A percentile compares a stretch with the other conserved stretches of the same genome.
Evolutionary conservation across 2,329 filamentous ascomycete genomes (phyloP).

Genomic region (Hysterium pulicare): DNA sequence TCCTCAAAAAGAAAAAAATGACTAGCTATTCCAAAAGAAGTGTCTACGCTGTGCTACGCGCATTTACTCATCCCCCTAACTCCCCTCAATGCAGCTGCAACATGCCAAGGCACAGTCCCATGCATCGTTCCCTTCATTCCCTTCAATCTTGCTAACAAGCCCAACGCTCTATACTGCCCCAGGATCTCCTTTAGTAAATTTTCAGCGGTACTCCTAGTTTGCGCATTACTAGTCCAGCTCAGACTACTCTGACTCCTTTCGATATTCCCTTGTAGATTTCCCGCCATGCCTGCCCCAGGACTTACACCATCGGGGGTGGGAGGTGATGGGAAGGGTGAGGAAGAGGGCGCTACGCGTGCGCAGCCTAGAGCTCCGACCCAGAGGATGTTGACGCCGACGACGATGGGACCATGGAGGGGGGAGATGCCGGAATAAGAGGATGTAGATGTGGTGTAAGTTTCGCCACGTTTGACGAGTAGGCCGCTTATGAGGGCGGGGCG

Average conservation of each 20-base stretch:
- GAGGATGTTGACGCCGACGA: conserved; percentile 43
- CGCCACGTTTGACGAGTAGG: conserved; percentile 42
- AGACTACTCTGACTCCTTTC: conserved; percentile 21
- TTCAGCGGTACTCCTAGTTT: conserved; percentile 48
- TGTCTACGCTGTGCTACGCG: no score
- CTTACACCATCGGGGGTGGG: conserved; percentile 19
- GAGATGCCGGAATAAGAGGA: conserved; percentile 10
- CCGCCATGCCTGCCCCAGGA: conserved; percentile 13
- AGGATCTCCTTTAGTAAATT: conserved; percentile 67
- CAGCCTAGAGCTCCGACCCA: conserved; percentile 44
- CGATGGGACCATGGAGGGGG: conserved; percentile 28
- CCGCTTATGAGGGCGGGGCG: conserved; percentile 41
- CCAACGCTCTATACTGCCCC: conserved; percentile 64
- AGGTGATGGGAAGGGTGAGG: conserved; percentile 24
- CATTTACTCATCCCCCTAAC: conserved; percentile 54
- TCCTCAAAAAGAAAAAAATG: no score
- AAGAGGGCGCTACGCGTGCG: conserved; percentile 23
- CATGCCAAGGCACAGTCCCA: conserved; percentile 70
- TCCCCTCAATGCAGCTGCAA: conserved; percentile 68
- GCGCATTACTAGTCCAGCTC: conserved; percentile 32
- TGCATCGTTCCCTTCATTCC: conserved; percentile 57
- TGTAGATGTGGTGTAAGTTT: conserved; percentile 9
- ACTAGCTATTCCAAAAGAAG: no score
- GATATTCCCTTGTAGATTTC: neutral
- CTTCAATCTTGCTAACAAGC: conserved; percentile 64